Evolutionary conservation across 2,329 filamentous ascomycete genomes (phyloP), one percentile per base, ranked within the genome.

Genomic region (Fusarium napiforme): DNA sequence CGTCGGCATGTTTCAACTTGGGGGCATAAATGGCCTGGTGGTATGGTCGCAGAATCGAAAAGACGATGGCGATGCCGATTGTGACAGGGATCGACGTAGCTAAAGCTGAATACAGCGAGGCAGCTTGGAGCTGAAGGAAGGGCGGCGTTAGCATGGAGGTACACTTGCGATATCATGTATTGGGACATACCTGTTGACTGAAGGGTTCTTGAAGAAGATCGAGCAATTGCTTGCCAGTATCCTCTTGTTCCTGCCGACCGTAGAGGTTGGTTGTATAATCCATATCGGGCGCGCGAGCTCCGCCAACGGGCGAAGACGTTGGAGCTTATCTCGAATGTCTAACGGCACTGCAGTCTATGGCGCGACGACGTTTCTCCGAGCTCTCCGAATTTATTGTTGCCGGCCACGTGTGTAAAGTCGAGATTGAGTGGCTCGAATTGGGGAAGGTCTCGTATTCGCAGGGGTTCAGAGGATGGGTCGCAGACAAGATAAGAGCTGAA

Each of bases 11-110:
- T 81, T 97, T 97, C 55, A 97, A 87, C 81, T 97, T 96, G 45
- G 96, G 96, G 7, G 96, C 95, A 83, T 99, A 99, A 53, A 99
- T 94, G 76, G 96, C 89, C 63, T 92, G 93, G 82, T 98, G 96
- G 82, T 95, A 95, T 9, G 96, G 96, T 69, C 96, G 93, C 62
- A 98, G 87, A 77, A 98, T 85, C 71, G 94, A 97, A 87, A 98
- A 99, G 73, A 91, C 84, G 66, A 97, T 81, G 71, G 94, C 91
- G 76, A 97, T 91, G 75, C 91, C 86, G 71, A 88, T 78, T 14
- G 94, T 94, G 79, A 96, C 85, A 62, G 90, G 93, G 49, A 98
- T 80, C 7, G 96, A 97, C 28, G 93, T 94, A 72, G 87, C 93
- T 49, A 98, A 84, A 55, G 95, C 94, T 66, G 93, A 92, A 83